Evolutionary conservation across 164 flowering plant species (phyloP).

Genomic region (Aristolochia fimbriata): DNA sequence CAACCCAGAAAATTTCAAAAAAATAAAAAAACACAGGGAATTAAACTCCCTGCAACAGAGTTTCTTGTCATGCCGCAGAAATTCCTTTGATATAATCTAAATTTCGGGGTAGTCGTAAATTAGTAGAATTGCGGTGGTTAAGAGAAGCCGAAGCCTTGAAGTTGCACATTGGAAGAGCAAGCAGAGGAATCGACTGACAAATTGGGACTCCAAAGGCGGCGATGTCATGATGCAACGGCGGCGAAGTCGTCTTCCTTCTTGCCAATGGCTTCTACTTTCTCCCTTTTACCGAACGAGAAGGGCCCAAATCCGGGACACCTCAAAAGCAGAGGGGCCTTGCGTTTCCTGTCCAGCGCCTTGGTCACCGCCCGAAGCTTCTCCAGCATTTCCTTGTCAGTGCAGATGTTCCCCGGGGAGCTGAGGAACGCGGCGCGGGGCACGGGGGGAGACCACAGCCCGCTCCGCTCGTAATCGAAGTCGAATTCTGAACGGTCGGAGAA

Average conservation of each 20-base stretch:
- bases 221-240: background rate
- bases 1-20: no score
- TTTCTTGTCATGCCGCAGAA: no score
- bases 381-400: constrained; percentile 19
- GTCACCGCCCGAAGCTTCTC: constrained; percentile 11
- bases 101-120: no score
- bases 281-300: background rate
- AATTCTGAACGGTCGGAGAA: constrained; percentile 53
- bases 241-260: background rate
- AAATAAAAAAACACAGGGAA: no score
- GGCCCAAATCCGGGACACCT: background rate
- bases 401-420: constrained; percentile 36
- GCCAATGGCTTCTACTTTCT: background rate
- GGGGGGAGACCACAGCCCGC: constrained; percentile 83
- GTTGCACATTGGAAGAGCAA: no score
- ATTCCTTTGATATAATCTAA: no score
- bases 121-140: no score
- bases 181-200: no score
- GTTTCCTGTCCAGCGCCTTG: background rate
- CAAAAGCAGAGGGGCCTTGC: background rate
- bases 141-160: no score
- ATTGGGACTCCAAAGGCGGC: no score
- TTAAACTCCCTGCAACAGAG: no score
- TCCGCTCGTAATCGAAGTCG: constrained; percentile 54
- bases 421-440: constrained; percentile 37